Evolutionary conservation across 192 early-diverging fungal species (phyloP), one percentile per base, ranked within the genome.

Genomic region (Backusella macrospora): DNA sequence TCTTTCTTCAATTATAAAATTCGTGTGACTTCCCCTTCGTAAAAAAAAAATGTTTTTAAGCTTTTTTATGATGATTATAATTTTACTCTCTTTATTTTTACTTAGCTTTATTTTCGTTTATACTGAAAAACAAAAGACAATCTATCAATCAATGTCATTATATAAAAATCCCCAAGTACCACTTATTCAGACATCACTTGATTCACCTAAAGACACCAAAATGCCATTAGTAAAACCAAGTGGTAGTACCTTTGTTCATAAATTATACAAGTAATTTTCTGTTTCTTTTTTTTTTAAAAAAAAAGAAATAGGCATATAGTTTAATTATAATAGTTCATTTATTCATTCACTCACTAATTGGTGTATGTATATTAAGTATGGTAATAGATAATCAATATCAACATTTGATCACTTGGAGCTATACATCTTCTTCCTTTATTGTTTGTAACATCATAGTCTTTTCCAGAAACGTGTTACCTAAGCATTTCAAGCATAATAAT

Each of bases 401-500:
- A 76, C 91, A 95, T 78, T 82, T 94, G 74, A 96, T 96, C 72
- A 90, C 90, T 26, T 96, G 94, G 94, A 95, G 92, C 81, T 91
- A 90, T 73, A 88, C 89, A 39, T 94, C 93, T 26, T 87, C 90
- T 1, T 95, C 94, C n/a, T 96, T 96, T 73, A 90, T 94, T 69
- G 94, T 96, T 70, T 92, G 93, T 84, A 94, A 94, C 71, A 92
- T 94, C 69, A 92, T 90, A 82, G 92, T 94, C 76, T 95, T 96
- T 75, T 91, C 92, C 48, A 87, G 89, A 72, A 93, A 96, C 78
- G 94, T 96, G 26, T 84, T 96, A 52, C 94, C 95, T 43, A 95
- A 94, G 78, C 92, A 95, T 81, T 96, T 96, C 73, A 95, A 95
- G 83, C 95, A 96, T 84, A 95, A 94, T 83, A 96, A 96, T 81